Conservation (phyloP, 2,329 filamentous ascomycete species). For the Claviceps sp. region DNA sequence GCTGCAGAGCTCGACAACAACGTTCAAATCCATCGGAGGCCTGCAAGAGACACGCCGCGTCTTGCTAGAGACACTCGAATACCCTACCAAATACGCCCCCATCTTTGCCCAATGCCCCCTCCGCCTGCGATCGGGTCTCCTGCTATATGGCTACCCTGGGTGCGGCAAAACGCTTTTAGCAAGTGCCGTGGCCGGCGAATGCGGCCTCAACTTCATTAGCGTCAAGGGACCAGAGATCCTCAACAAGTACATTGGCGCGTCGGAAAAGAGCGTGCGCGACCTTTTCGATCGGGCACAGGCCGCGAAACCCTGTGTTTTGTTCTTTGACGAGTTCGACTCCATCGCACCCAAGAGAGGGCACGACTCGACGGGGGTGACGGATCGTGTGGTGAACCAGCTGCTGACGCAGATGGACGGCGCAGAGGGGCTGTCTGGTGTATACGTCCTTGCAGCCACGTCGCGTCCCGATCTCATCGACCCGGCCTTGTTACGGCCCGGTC, state of each 20-base stretch:
- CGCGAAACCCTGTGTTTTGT: constrained; percentile 83
- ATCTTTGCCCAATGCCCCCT: constrained; percentile 95
- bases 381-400: constrained; percentile 94
- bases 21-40: constrained; percentile 84
- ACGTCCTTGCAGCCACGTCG: constrained; percentile 88
- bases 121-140: constrained; percentile 79
- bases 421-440: constrained; percentile 86
- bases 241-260: constrained; percentile 98
- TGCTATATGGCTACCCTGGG: constrained; percentile 89
- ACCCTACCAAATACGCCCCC: constrained; percentile 93
- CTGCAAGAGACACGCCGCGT: constrained; percentile 74
- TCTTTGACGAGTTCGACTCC: constrained; percentile 98
- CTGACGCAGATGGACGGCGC: constrained; percentile 98
- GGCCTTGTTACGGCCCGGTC: constrained; percentile 77
- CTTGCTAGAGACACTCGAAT: constrained; percentile 89
- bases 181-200: constrained; percentile 94
- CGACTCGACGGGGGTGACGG: constrained; percentile 95
- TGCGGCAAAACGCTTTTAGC: constrained; percentile 95
- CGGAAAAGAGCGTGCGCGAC: constrained; percentile 90
- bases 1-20: constrained; percentile 82
- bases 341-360: constrained; percentile 96
- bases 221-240: constrained; percentile 97
- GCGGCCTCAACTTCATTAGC: constrained; percentile 93
- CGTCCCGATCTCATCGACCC: constrained; percentile 93
- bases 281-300: constrained; percentile 87